Evolutionary conservation across 495 filamentous ascomycete species (phyloP).

Genomic region (Daldinia vernicosa): DNA sequence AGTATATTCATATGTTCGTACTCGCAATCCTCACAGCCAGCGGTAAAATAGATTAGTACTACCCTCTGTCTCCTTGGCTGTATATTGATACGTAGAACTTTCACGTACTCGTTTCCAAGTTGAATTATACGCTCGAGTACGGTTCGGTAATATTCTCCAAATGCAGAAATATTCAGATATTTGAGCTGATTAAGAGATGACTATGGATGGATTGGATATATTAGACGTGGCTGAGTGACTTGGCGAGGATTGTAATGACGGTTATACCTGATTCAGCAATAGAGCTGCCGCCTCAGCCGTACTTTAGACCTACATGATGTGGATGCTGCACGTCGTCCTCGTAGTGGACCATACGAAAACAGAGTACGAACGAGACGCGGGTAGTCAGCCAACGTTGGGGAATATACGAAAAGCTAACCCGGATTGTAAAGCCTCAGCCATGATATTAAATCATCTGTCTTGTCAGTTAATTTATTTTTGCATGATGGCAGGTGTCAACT

Average conservation of each 20-base stretch:
- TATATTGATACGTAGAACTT: background rate
- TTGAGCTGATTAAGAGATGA: background rate
- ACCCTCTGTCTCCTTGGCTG: background rate
- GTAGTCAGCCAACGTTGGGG: slow-evolving; percentile 4
- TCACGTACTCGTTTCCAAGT: background rate
- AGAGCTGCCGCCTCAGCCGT: slow-evolving; percentile 33
- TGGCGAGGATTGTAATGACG: slow-evolving; percentile 16
- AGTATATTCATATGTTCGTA: background rate
- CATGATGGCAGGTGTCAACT: slow-evolving; percentile 26
- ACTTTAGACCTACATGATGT: slow-evolving; percentile 14
- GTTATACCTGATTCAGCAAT: slow-evolving; percentile 31
- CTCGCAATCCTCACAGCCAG: background rate
- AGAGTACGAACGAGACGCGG: slow-evolving; percentile 6
- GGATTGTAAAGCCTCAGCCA: slow-evolving; percentile 17
- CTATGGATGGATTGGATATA: slow-evolving; percentile 7
- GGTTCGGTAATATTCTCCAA: background rate
- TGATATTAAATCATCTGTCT: slow-evolving; percentile 25
- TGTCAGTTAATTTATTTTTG: slow-evolving; percentile 37
- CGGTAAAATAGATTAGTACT: background rate
- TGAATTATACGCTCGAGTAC: background rate
- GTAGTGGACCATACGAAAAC: slow-evolving; percentile 19
- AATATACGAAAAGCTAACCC: slow-evolving; percentile 25
- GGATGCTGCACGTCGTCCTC: slow-evolving; percentile 16
- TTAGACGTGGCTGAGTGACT: slow-evolving; percentile 31
- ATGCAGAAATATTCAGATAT: background rate